Base-by-base conservation (phyloP, 2,329 filamentous ascomycete species). In the Sporothrix phasma region DNA sequence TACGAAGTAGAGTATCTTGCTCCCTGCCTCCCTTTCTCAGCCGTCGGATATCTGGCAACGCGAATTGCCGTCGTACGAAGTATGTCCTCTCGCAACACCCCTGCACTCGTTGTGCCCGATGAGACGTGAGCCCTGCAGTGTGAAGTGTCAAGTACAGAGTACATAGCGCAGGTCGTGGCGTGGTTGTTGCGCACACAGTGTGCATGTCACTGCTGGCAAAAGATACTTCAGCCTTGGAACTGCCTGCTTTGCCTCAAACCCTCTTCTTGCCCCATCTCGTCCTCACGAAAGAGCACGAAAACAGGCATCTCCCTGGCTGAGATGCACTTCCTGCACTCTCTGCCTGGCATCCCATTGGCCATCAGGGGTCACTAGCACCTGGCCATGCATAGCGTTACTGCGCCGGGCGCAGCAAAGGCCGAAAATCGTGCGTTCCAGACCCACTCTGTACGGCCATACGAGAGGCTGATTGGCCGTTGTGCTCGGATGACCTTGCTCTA, bases 401-500 rank as follows among this genome's bases (percentile, higher is more conserved):
- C 39, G 15, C 37, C 34, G 31, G 53, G 53, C 34, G 53, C 53
- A 58, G 19, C 17, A 24, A 13, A 2, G 5, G 1, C 3, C 0
- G 6, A 3, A 37, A 31, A 8, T 24, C 1, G 24, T 17, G 15
- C 46, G 8, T 15, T n/a, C 6, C 1, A n/a, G 49, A 37, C 49
- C 49, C 49, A 54, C n/a, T 54, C 15, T 19, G 10, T 47, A 13
- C 3, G 3, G 31, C 19, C 11, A 19, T 15, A 5, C 8, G 11
- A 19, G 34, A 24, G 1, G 3, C 0, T 53, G 13, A 62, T 62
- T 62, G 60, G 60, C 19, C 3, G 31, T 39, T 13, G 10, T 26
- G 58, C 39, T 41, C 26, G 58, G 43, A 61, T 61, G 58, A 61
- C 58, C 58, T 26, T 47, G 58, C 19, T 17, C 56, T 29, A 59